These are phyloP conservation scores for Tetrapisispora arboricola DNA, from an alignment of 805 yeast genomes.

Conservation along the genomic window DNA sequence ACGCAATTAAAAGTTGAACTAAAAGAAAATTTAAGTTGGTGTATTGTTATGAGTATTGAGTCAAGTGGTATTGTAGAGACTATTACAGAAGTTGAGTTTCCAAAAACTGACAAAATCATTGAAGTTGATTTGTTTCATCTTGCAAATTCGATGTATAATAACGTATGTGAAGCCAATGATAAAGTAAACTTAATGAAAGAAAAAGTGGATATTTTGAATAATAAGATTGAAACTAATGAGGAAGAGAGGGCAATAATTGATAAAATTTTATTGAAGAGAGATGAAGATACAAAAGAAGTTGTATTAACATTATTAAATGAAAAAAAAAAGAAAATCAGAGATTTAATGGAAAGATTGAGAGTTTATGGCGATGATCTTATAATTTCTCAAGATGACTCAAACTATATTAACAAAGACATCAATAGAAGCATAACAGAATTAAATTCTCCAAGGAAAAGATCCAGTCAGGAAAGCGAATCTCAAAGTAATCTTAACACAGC, in stretches of 20 bases:
- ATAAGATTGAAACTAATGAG: slow-evolving; percentile 2
- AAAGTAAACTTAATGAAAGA: slow-evolving; percentile 1
- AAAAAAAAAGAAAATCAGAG: slow-evolving; percentile 18
- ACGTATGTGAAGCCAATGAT: slow-evolving; percentile 10
- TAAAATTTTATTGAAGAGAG: slow-evolving; percentile 13
- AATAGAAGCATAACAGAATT: slow-evolving; percentile 11
- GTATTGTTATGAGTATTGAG: slow-evolving; percentile 13
- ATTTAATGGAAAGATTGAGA: slow-evolving; percentile 10
- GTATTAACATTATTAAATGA: slow-evolving; percentile 19
- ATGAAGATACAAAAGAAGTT: slow-evolving; percentile 14
- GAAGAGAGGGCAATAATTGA: slow-evolving; percentile 10
- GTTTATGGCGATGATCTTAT: not conserved
- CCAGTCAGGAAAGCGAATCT: too few species aligned
- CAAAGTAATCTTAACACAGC: too few species aligned
- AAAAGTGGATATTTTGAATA: not conserved
- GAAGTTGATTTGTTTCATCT: slow-evolving; percentile 22
- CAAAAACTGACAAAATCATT: slow-evolving; percentile 5
- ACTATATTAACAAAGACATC: slow-evolving; percentile 13
- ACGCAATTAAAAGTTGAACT: slow-evolving; percentile 14
- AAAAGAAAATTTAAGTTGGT: slow-evolving; percentile 9
- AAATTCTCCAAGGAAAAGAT: slow-evolving; percentile 21
- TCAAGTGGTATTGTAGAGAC: slow-evolving; percentile 14
- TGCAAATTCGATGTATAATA: slow-evolving; percentile 11
- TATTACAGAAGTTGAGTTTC: slow-evolving; percentile 14
- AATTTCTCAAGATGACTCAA: slow-evolving; percentile 9